phyloP scores from a whole-genome alignment of 192 early-diverging fungal genomes.

The Mortierella antarctica region DNA sequence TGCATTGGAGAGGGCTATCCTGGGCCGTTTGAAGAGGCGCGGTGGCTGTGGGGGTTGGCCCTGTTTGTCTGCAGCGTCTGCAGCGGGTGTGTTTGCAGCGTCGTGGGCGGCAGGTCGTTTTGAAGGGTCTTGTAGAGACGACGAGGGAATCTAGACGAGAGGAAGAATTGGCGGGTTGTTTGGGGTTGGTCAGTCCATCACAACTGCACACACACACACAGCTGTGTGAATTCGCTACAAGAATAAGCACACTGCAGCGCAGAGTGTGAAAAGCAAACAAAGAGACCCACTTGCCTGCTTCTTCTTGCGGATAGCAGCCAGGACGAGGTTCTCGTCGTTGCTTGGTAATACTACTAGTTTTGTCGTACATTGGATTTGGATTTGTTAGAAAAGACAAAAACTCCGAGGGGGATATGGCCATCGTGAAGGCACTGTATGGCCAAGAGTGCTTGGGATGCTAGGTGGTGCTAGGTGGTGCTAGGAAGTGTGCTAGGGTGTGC shows the following conservation, averaged over 20 bases:
- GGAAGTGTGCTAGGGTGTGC: neutral
- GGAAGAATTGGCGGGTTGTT: neutral
- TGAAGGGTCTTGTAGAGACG: neutral
- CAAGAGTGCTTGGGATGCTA: neutral
- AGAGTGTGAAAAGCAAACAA: neutral
- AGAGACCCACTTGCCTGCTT: slow-evolving; percentile 8
- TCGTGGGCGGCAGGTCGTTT: slow-evolving; percentile 21
- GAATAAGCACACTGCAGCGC: neutral
- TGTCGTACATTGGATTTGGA: too few relatives aligned
- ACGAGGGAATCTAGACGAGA: neutral
- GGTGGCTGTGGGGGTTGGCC: slow-evolving; percentile 9
- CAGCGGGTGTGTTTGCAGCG: neutral
- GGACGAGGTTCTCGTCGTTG: slow-evolving; percentile 40
- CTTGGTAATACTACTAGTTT: slow-evolving; percentile 19
- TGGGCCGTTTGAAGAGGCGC: slow-evolving; percentile 32
- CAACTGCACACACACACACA: neutral
- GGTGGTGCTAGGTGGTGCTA: neutral
- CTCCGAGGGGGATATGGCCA: neutral
- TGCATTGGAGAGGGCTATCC: slow-evolving; percentile 33
- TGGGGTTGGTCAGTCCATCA: too few relatives aligned
- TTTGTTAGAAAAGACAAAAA: neutral
- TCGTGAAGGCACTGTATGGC: neutral
- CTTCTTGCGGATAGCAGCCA: slow-evolving; percentile 38
- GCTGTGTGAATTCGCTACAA: neutral
- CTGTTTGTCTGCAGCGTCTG: neutral